A percentile compares a stretch with the other conserved stretches of the same genome.
These are phyloP conservation scores for Leptodermis oblonga DNA, from an alignment of 257 asterid species.

Conservation along the genomic window DNA sequence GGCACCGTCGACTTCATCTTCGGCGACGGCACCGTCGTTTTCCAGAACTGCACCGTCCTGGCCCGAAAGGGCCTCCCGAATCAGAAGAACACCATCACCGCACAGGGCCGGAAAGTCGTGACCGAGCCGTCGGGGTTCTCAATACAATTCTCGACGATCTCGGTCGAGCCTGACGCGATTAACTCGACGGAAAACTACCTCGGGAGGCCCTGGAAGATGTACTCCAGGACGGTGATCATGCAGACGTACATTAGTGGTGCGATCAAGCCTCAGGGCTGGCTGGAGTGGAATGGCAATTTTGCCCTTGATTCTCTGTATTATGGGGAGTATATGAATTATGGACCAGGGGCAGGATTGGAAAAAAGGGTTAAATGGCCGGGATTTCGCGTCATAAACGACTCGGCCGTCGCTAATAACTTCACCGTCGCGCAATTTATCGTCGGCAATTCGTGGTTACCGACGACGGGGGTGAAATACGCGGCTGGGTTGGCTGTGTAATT, in stretches of 20 bases:
- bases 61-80: slow-evolving; percentile 46
- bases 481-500: slow-evolving; percentile 36
- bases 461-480: slow-evolving; percentile 50
- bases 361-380: slow-evolving; percentile 53
- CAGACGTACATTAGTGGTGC: slow-evolving; percentile 42
- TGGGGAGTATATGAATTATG: slow-evolving; percentile 47
- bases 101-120: slow-evolving; percentile 44
- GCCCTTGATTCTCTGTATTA: slow-evolving; percentile 42
- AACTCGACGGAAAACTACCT: slow-evolving; percentile 41
- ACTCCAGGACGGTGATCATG: slow-evolving; percentile 54
- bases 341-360: slow-evolving; percentile 46
- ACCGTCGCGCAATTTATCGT: slow-evolving; percentile 44
- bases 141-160: slow-evolving; percentile 42
- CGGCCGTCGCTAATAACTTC: slow-evolving; percentile 33
- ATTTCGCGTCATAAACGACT: slow-evolving; percentile 33
- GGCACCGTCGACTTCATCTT: slow-evolving; percentile 62
- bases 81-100: slow-evolving; percentile 58
- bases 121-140: slow-evolving; percentile 43
- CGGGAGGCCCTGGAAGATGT: slow-evolving; percentile 56
- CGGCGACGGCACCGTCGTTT: slow-evolving; percentile 44
- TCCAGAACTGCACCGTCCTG: slow-evolving; percentile 42
- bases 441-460: slow-evolving; percentile 57
- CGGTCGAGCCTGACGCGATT: slow-evolving; percentile 33
- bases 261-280: slow-evolving; percentile 52
- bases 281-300: slow-evolving; percentile 45